phyloP scores from a whole-genome alignment of 495 filamentous ascomycete genomes.

The Aspergillus campestris region DNA sequence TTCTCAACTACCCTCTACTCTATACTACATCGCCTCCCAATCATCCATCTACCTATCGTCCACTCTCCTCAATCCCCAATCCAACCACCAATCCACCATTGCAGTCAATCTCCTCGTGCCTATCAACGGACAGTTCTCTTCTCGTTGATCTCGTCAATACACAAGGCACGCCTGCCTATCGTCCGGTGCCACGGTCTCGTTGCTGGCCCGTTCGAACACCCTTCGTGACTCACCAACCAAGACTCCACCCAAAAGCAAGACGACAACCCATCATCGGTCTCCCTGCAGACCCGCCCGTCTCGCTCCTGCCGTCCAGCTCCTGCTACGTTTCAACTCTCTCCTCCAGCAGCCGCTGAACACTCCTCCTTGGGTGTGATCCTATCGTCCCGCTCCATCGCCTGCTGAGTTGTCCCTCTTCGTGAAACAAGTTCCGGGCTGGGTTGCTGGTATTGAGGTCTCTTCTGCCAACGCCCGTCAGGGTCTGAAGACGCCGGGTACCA shows the following conservation, averaged over 20 bases:
- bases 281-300: conserved; percentile 15
- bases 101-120: neutral
- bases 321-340: conserved; percentile 13
- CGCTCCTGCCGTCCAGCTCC: neutral
- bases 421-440: conserved; percentile 25
- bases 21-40: neutral
- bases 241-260: conserved; percentile 7
- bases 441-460: conserved; percentile 39
- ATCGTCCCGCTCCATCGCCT: conserved; percentile 4
- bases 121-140: neutral
- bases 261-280: conserved; percentile 1
- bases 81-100: too few relatives aligned
- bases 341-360: neutral
- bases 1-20: conserved; percentile 1
- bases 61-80: conserved; percentile 6
- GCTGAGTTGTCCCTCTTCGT: conserved; percentile 14
- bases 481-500: conserved; percentile 29
- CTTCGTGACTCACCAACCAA: conserved; percentile 17
- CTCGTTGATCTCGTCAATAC: neutral
- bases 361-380: conserved; percentile 7
- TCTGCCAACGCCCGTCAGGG: conserved; percentile 26
- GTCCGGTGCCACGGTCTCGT: conserved; percentile 7
- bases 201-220: conserved; percentile 14
- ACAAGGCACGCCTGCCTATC: conserved; percentile 2
- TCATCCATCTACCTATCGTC: neutral